Evolutionary conservation across 164 flowering plant species (phyloP).

Genomic region (Umbellularia californica): DNA sequence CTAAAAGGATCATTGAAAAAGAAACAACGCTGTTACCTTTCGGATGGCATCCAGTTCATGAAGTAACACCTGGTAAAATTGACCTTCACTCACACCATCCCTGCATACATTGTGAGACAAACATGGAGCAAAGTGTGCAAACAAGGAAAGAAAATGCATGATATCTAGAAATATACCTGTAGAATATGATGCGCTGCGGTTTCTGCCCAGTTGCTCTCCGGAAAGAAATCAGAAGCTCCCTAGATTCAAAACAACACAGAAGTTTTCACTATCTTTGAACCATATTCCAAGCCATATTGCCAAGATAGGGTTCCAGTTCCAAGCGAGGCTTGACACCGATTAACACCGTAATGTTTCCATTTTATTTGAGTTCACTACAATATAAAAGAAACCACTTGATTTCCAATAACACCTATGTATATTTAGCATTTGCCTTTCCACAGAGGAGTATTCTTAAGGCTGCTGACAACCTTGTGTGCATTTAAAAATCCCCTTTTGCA

Average conservation of each 20-base stretch:
- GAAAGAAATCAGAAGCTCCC: constrained; percentile 91
- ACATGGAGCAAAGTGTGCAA: neutral
- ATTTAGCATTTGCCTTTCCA: no score
- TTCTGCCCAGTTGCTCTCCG: constrained; percentile 81
- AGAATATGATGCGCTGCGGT: constrained; percentile 85
- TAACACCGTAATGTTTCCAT: neutral
- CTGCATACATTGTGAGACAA: constrained; percentile 11
- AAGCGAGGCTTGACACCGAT: neutral
- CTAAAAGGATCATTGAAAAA: no score
- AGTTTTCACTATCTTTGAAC: neutral
- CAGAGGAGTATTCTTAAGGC: no score
- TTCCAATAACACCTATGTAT: no score
- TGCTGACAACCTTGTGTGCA: no score
- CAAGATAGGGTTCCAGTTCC: neutral
- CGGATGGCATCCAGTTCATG: constrained; percentile 40
- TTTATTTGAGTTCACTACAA: neutral
- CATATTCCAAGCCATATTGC: neutral
- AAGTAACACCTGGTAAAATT: constrained; percentile 32
- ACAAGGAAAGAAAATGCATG: neutral
- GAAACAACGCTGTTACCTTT: constrained; percentile 19
- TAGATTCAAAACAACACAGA: constrained; percentile 14
- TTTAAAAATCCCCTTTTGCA: no score
- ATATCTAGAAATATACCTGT: constrained; percentile 41
- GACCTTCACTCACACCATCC: constrained; percentile 59
- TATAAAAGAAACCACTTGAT: no score